Percentiles rank a stretch among this genome's conserved stretches.
Conservation (phyloP, 2,329 filamentous ascomycete genomes). For the Biscogniauxia sp. region DNA sequence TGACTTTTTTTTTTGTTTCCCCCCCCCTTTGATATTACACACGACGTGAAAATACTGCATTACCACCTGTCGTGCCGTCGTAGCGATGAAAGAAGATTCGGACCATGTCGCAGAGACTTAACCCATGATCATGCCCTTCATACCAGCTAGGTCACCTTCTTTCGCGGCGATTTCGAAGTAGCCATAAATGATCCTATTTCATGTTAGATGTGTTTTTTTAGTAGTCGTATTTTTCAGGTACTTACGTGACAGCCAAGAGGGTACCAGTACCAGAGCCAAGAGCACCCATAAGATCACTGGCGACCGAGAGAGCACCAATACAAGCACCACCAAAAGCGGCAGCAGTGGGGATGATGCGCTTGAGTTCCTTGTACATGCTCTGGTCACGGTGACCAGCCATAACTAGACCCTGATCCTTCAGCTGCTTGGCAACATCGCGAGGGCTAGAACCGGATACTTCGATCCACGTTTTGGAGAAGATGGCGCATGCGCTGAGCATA, state of each 20-base stretch:
- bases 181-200: constrained; percentile 86
- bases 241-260: constrained; percentile 95
- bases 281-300: constrained; percentile 92
- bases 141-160: constrained; percentile 88
- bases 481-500: constrained; percentile 95
- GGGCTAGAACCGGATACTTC: constrained; percentile 98
- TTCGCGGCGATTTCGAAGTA: constrained; percentile 99
- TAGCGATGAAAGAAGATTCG: neutral
- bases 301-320: constrained; percentile 95
- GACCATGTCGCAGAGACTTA: constrained; percentile 37
- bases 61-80: neutral
- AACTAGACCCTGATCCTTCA: constrained; percentile 98
- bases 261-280: constrained; percentile 97
- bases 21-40: neutral
- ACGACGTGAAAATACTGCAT: neutral
- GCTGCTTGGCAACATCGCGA: constrained; percentile 97
- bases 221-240: constrained; percentile 30
- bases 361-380: constrained; percentile 99
- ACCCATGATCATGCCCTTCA: constrained; percentile 72
- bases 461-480: constrained; percentile 99
- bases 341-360: constrained; percentile 97
- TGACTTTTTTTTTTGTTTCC: neutral
- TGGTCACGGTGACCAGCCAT: constrained; percentile 99
- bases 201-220: constrained; percentile 27
- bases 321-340: constrained; percentile 98